These are phyloP conservation scores for Fusarium subglutinans DNA, from an alignment of 2,329 filamentous ascomycete species.

Conservation along the genomic window DNA sequence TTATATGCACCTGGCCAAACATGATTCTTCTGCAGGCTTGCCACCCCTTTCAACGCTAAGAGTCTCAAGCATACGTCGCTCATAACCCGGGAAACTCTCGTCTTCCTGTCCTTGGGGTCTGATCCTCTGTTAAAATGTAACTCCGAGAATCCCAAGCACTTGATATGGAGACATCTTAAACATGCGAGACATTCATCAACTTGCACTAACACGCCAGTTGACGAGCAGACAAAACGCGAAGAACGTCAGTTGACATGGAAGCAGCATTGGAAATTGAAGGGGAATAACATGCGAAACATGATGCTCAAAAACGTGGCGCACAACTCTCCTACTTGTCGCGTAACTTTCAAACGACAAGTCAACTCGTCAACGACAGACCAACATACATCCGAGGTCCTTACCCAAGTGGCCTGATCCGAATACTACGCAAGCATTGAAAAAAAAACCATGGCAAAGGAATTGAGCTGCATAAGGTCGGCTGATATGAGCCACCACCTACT, in stretches of 20 bases:
- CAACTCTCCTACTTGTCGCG: slow-evolving; percentile 4
- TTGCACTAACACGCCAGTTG: not conserved
- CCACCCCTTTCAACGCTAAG: no score
- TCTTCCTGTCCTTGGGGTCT: not conserved
- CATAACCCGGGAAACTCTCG: no score
- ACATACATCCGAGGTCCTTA: not conserved
- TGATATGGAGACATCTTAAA: not conserved
- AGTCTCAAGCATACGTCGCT: not conserved
- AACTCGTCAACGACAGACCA: not conserved
- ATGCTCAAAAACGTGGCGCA: not conserved
- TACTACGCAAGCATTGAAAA: not conserved
- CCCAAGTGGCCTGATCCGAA: not conserved
- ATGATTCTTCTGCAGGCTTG: not conserved
- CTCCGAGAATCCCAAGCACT: not conserved
- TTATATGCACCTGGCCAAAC: not conserved
- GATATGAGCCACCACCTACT: no score
- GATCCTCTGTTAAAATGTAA: not conserved
- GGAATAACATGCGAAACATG: not conserved
- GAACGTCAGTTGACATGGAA: not conserved
- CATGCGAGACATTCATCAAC: slow-evolving; percentile 12
- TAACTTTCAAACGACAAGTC: slow-evolving; percentile 37
- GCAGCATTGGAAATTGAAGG: not conserved
- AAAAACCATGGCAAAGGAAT: not conserved
- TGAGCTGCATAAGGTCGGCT: not conserved
- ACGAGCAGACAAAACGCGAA: not conserved